These are phyloP conservation scores for Syzygium aqueum DNA, from an alignment of 345 rosid genomes.

Conservation along the genomic window DNA sequence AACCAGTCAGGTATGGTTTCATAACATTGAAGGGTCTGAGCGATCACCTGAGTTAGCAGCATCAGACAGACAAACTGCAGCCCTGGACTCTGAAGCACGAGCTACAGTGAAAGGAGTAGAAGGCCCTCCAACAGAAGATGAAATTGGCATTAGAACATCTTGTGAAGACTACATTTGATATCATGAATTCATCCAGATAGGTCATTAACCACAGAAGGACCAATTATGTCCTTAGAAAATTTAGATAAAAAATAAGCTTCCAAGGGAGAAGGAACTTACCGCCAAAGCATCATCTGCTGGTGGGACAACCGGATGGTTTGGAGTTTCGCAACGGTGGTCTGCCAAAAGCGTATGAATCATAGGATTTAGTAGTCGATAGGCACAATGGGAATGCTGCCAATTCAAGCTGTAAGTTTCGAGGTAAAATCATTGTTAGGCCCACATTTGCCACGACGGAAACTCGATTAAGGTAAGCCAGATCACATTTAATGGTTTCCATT, in stretches of 20 bases:
- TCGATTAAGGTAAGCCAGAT: background rate
- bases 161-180: conserved; percentile 14
- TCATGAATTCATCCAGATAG: background rate
- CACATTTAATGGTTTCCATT: background rate
- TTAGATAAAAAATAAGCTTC: conserved; percentile 28
- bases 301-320: background rate
- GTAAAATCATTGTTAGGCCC: background rate
- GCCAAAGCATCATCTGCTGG: conserved; percentile 1
- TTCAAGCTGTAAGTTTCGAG: conserved; percentile 33
- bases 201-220: background rate
- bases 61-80: too few relatives aligned
- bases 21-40: too few relatives aligned
- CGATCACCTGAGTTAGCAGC: too few relatives aligned
- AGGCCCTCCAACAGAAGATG: conserved; percentile 6
- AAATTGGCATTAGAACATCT: conserved; percentile 4
- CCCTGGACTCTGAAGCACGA: conserved; percentile 6
- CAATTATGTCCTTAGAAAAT: background rate
- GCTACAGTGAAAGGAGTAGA: conserved; percentile 7
- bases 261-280: background rate
- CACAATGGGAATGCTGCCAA: conserved; percentile 42
- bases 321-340: conserved; percentile 31
- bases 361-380: conserved; percentile 29
- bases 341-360: conserved; percentile 27
- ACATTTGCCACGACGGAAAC: background rate
- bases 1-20: too few relatives aligned